Percentiles rank a stretch among this genome's conserved stretches.
Evolutionary conservation across 139 green algal genomes (phyloP).

Genomic region (Chlorella sorokiniana): DNA sequence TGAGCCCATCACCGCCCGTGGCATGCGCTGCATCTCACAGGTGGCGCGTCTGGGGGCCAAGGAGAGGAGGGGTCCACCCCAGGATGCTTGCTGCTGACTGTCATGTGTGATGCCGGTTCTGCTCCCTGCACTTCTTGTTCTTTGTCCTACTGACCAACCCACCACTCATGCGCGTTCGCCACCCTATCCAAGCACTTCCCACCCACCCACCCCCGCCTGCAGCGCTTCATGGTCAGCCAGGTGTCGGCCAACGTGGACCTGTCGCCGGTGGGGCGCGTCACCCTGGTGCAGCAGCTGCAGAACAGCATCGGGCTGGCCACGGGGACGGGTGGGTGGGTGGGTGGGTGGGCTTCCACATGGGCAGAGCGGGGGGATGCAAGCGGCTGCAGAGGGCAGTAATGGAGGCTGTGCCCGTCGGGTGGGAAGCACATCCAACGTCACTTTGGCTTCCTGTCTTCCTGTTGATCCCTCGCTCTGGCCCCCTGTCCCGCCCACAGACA

Average conservation of each 20-base stretch:
- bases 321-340: neutral
- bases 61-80: neutral
- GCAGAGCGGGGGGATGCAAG: neutral
- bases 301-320: conserved; percentile 27
- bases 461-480: neutral
- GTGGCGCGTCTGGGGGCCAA: neutral
- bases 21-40: conserved; percentile 36
- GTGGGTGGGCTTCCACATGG: neutral
- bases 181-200: no score
- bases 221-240: conserved; percentile 24
- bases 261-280: conserved; percentile 29
- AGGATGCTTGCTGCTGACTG: neutral
- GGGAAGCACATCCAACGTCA: neutral
- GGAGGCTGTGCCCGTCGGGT: neutral
- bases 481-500: neutral
- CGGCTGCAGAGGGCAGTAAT: neutral
- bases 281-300: conserved; percentile 51
- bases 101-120: neutral
- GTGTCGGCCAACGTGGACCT: conserved; percentile 20
- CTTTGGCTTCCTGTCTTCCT: neutral
- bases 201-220: neutral
- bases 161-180: neutral
- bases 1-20: neutral
- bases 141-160: neutral
- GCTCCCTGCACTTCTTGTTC: neutral